A percentile compares a stretch with the other conserved stretches of the same genome.
These are phyloP conservation scores for Stagonosporopsis chrysanthemi DNA, from an alignment of 2,329 filamentous ascomycete species.

Conservation along the genomic window DNA sequence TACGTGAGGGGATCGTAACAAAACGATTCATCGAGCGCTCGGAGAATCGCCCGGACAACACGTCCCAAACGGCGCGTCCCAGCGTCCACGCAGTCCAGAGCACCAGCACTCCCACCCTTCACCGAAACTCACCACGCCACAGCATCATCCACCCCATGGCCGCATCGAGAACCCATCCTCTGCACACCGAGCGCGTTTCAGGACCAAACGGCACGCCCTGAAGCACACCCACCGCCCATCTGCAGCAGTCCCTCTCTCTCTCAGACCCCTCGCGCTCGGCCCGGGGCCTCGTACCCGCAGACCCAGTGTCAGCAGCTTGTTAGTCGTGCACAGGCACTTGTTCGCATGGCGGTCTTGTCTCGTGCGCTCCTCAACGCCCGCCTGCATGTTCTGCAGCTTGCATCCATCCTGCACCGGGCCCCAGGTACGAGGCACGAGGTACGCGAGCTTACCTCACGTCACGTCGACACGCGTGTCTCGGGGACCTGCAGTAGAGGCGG, in stretches of 20 bases:
- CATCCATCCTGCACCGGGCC: too few relatives aligned
- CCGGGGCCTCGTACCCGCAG: constrained; percentile 11
- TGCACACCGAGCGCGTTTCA: not conserved
- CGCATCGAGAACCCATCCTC: too few relatives aligned
- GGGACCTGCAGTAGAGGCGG: constrained; percentile 1
- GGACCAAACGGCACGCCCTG: not conserved
- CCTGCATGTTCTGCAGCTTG: too few relatives aligned
- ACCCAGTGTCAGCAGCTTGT: not conserved
- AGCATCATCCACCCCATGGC: too few relatives aligned
- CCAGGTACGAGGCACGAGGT: not conserved
- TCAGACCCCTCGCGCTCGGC: not conserved
- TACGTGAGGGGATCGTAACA: not conserved
- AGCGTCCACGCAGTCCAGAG: not conserved
- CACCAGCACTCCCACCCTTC: not conserved
- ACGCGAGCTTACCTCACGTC: not conserved
- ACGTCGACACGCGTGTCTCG: too few relatives aligned
- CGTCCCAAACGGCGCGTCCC: not conserved
- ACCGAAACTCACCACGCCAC: too few relatives aligned
- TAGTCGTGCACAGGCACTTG: too few relatives aligned
- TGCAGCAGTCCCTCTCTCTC: not conserved
- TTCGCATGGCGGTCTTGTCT: too few relatives aligned
- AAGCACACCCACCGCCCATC: too few relatives aligned
- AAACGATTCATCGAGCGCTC: not conserved
- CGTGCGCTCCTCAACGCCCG: too few relatives aligned
- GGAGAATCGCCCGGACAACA: not conserved